phyloP scores from a whole-genome alignment of 257 asterid species.

The Ballota nigra region DNA sequence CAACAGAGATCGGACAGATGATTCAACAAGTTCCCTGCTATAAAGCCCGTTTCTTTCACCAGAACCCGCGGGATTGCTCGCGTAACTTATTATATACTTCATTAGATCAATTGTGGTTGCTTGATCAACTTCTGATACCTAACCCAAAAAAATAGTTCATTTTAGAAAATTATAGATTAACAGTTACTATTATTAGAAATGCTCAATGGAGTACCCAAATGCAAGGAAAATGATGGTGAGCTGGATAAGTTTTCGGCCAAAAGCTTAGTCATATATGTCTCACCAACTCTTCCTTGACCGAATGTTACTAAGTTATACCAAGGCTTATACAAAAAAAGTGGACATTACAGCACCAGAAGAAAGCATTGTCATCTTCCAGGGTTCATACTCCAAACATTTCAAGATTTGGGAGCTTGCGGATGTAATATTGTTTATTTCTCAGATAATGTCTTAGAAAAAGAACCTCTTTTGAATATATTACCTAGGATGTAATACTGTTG shows the following conservation, averaged over 20 bases:
- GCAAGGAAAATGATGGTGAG: slow-evolving; percentile 11
- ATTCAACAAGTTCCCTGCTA: slow-evolving; percentile 75
- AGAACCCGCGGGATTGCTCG: slow-evolving; percentile 66
- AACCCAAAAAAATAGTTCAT: not conserved
- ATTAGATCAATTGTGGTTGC: slow-evolving; percentile 65
- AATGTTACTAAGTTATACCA: not conserved
- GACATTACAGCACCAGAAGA: not conserved
- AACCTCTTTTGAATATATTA: not conserved
- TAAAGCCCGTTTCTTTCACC: slow-evolving; percentile 51
- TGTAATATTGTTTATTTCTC: not conserved
- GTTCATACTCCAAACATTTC: not conserved
- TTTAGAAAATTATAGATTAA: not conserved
- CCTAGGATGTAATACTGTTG: not conserved
- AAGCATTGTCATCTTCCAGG: not conserved
- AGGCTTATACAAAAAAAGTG: not conserved
- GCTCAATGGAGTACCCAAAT: not conserved
- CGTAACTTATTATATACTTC: slow-evolving; percentile 90
- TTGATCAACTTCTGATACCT: slow-evolving; percentile 53
- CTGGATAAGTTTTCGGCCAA: not conserved
- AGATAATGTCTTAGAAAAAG: not conserved
- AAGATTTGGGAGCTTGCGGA: not conserved
- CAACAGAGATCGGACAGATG: slow-evolving; percentile 69
- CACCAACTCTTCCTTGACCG: not conserved
- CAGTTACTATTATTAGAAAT: not conserved
- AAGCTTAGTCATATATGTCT: not conserved